phyloP scores from a whole-genome alignment of 768 basidiomycete species.

The Naganishia kalamii region DNA sequence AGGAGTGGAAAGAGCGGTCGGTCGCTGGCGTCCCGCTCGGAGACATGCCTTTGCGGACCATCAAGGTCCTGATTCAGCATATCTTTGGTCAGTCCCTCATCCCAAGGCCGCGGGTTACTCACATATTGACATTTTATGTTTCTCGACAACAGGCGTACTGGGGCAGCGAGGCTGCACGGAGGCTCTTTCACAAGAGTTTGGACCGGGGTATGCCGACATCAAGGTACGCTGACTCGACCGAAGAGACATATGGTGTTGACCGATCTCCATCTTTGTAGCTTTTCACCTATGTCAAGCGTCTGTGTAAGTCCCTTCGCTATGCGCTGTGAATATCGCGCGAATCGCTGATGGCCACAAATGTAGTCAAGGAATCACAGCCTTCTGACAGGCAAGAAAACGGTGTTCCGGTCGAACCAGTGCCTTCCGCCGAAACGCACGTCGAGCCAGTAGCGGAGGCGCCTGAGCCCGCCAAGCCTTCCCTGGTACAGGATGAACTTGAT shows the following conservation, averaged over 20 bases:
- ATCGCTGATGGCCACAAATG: not conserved
- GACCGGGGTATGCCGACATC: no score
- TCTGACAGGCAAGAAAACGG: not conserved
- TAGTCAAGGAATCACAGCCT: slow-evolving; percentile 19
- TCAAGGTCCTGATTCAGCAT: slow-evolving; percentile 97
- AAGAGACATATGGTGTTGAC: not conserved
- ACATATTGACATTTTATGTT: not conserved
- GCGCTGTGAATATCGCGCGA: not conserved
- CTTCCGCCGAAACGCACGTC: not conserved
- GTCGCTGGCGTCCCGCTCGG: slow-evolving; percentile 87
- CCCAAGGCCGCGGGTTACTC: not conserved
- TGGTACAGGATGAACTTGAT: slow-evolving; percentile 64
- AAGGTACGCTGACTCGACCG: no score
- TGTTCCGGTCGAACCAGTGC: not conserved
- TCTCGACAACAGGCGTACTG: no score
- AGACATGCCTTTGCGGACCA: slow-evolving; percentile 94
- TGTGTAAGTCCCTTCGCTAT: not conserved
- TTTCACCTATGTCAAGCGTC: slow-evolving; percentile 32
- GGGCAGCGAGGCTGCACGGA: no score
- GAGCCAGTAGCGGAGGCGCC: slow-evolving; percentile 1
- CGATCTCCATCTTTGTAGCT: slow-evolving; percentile 11
- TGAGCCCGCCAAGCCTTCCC: slow-evolving; percentile 45
- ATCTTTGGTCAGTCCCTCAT: slow-evolving; percentile 75
- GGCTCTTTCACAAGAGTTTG: no score
- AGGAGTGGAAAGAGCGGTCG: slow-evolving; percentile 89